A percentile compares a stretch with the other conserved stretches of the same genome.
Conservation (phyloP, 108 stramenopile species). For the Cyclostephanos tholiformis region DNA sequence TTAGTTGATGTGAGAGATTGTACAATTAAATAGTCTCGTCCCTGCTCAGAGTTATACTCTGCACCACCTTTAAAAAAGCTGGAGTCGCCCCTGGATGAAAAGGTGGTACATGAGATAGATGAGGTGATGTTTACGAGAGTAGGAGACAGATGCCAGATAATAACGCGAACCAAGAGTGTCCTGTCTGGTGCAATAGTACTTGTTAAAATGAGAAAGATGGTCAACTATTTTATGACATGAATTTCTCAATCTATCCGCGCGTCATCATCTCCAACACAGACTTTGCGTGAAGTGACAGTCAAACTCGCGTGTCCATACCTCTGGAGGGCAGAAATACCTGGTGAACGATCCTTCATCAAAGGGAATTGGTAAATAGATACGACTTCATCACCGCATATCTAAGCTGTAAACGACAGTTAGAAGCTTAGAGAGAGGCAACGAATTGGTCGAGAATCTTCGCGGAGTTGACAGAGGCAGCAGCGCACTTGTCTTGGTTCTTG, state of each 20-base stretch:
- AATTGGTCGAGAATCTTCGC: slow-evolving; percentile 56
- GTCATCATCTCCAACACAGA: no score
- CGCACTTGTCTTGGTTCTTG: slow-evolving; percentile 66
- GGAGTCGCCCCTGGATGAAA: no score
- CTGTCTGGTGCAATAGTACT: not conserved
- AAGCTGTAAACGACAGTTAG: no score
- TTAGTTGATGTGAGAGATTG: not conserved
- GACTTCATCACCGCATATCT: slow-evolving; percentile 5
- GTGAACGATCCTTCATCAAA: slow-evolving; percentile 4
- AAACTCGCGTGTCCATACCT: not conserved
- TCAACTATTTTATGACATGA: not conserved
- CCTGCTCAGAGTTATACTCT: not conserved
- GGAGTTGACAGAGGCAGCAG: slow-evolving; percentile 55
- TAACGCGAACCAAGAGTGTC: not conserved
- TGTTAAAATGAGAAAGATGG: not conserved
- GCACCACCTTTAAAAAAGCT: no score
- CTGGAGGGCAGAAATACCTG: not conserved
- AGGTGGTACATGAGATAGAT: no score
- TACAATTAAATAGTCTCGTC: not conserved
- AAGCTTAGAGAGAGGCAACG: slow-evolving; percentile 53
- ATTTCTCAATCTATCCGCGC: not conserved
- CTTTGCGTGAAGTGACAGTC: no score
- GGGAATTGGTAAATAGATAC: not conserved
- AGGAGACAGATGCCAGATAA: no score
- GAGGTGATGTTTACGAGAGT: no score